A percentile compares a stretch with the other conserved stretches of the same genome.
Evolutionary conservation across 345 rosid species (phyloP).

Genomic region (Salix viminalis): DNA sequence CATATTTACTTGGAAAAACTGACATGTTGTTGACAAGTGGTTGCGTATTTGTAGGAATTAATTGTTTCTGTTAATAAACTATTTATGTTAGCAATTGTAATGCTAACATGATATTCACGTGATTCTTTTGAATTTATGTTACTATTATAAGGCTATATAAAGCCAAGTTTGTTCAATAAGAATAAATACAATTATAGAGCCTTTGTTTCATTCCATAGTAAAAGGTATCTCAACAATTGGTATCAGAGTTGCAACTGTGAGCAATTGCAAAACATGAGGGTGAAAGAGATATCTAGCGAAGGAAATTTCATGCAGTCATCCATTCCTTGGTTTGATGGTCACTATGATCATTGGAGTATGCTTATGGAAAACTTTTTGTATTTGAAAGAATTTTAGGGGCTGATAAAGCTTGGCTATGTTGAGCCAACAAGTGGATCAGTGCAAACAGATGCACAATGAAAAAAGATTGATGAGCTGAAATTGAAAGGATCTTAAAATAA

Average conservation of each 20-base stretch:
- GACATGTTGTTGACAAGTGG: too few species aligned
- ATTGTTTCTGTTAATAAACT: too few species aligned
- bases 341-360: constrained; percentile 2
- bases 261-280: not conserved
- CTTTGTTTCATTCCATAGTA: too few species aligned
- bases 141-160: too few species aligned
- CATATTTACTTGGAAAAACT: too few species aligned
- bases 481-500: not conserved
- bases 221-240: not conserved
- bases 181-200: too few species aligned
- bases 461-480: not conserved
- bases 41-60: too few species aligned
- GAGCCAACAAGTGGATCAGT: not conserved
- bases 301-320: not conserved
- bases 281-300: not conserved
- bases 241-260: not conserved
- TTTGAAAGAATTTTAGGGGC: not conserved
- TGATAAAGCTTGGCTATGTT: not conserved
- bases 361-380: not conserved
- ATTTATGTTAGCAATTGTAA: too few species aligned
- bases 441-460: not conserved
- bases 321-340: not conserved
- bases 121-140: too few species aligned
- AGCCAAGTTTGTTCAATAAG: too few species aligned
- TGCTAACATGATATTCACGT: too few species aligned